These are phyloP conservation scores for Auricularia auricula-judae DNA, from an alignment of 768 basidiomycete genomes.

Conservation along the genomic window DNA sequence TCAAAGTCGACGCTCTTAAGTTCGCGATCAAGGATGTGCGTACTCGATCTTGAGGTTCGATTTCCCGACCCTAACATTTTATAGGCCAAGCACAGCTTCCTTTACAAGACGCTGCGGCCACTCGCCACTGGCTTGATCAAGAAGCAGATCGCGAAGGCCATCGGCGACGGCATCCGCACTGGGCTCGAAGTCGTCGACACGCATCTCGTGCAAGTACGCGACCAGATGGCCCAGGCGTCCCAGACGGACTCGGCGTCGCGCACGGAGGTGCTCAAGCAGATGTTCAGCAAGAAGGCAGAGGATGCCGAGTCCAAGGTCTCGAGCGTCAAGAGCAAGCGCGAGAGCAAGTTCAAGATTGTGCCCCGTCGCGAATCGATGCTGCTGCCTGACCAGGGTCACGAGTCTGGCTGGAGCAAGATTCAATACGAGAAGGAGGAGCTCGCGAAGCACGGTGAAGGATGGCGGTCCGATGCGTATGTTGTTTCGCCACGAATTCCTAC, in stretches of 20 bases:
- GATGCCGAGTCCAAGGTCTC: conserved; percentile 20
- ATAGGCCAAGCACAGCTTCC: conserved; percentile 63
- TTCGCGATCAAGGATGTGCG: conserved; percentile 73
- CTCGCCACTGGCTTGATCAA: conserved; percentile 78
- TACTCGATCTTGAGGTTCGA: background rate
- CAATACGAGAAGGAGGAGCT: conserved; percentile 32
- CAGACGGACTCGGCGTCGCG: conserved; percentile 28
- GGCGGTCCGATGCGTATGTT: conserved; percentile 39
- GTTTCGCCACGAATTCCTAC: background rate
- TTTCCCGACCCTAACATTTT: background rate
- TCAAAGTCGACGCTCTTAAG: conserved; percentile 80
- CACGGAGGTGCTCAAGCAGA: conserved; percentile 46
- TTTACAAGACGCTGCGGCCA: conserved; percentile 78
- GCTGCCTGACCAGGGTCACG: conserved; percentile 50
- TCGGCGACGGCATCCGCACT: conserved; percentile 58
- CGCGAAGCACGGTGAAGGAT: conserved; percentile 32
- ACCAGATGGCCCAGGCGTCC: conserved; percentile 59
- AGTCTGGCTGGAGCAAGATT: conserved; percentile 63
- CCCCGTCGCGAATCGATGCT: conserved; percentile 57
- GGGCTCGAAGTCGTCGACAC: conserved; percentile 83
- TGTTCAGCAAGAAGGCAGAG: background rate
- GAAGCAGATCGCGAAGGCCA: conserved; percentile 52
- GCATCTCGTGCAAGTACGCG: conserved; percentile 80
- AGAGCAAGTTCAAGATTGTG: conserved; percentile 74
- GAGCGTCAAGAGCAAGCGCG: conserved; percentile 29